Evolutionary conservation across 2,329 filamentous ascomycete species (phyloP), one percentile per base, ranked within the genome.

Genomic region (Didymella keratinophila): DNA sequence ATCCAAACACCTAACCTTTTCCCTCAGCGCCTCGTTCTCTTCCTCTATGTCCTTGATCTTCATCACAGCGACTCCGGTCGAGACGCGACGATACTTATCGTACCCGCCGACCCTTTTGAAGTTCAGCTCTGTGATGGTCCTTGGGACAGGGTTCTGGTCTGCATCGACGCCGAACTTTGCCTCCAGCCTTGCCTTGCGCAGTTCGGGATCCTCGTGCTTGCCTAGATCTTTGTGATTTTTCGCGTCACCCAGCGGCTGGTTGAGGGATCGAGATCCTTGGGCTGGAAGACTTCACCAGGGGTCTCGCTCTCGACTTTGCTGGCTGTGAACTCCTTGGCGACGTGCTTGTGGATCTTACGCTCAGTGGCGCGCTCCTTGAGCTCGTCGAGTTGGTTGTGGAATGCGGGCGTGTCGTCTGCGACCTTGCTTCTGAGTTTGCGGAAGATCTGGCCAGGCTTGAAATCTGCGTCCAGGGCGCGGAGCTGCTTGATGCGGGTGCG

Each of bases 271-370:
- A 16, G 6, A 4, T 32, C 36, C 25, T 32, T 46, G n/a, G 48
- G 21, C 16, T 52, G n/a, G 14, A 18, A n/a, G 11, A 42, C 32
- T 0, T n/a, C 41, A 14, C 27, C 47, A 10, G 54, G 42, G 3
- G 42, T 37, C n/a, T 36, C 20, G 0, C 43, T 18, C 4, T 43
- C 43, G 18, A 44, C 12, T 10, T 47, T 57, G 20, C 48, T 16
- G 11, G 49, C 3, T 1, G 52, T 44, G 14, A 47, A 48, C 6
- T 20, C 12, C 10, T 48, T 58, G 9, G 49, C 39, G 21, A 43
- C 18, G 27, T 63, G 54, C 11, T 61, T 64, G 32, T 48, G 47
- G 3, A 65, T 42, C 11, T 34, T 62, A 11, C 3, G 8, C 7
- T 28, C 2, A 8, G 23, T 56, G 3, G 16, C 25, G 21, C 25